phyloP scores from a whole-genome alignment of 2,329 filamentous ascomycete genomes.

The Dryadomyces quercivorus region DNA sequence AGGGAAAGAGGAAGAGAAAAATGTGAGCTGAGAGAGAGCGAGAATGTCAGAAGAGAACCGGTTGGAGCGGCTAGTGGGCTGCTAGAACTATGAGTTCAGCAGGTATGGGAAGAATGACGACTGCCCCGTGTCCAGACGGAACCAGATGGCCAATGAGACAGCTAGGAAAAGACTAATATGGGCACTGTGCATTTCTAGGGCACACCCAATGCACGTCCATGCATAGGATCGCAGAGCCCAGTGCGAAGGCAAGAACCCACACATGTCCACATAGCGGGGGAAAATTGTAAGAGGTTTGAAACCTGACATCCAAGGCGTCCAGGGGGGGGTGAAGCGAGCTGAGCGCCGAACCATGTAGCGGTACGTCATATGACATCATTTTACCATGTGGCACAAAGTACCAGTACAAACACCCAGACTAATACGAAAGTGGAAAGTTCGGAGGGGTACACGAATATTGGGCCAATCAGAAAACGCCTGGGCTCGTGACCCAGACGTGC shows the following conservation, averaged over 20 bases:
- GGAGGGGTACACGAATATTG: not conserved
- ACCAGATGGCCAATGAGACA: not conserved
- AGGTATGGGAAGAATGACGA: slow-evolving; percentile 7
- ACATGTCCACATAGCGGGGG: not conserved
- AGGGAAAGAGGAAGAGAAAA: not conserved
- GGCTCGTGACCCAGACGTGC: slow-evolving; percentile 3
- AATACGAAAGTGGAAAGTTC: not conserved
- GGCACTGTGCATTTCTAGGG: slow-evolving; percentile 4
- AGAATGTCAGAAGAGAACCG: not conserved
- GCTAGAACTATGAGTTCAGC: not conserved
- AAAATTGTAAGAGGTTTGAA: not conserved
- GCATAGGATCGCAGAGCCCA: not conserved
- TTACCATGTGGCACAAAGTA: not conserved
- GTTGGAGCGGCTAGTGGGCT: not conserved
- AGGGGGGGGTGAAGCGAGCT: no score
- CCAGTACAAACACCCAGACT: not conserved
- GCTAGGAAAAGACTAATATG: not conserved
- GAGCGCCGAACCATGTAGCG: no score
- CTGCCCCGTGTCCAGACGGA: slow-evolving; percentile 6
- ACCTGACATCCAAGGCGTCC: not conserved
- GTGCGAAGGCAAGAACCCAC: not conserved
- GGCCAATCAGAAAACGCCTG: not conserved
- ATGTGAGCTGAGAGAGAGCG: not conserved
- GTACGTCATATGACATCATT: no score
- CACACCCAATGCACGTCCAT: not conserved